Evolutionary conservation across 805 yeast genomes (phyloP), one percentile per base, ranked within the genome.

Genomic region (Myxozyma neglecta): DNA sequence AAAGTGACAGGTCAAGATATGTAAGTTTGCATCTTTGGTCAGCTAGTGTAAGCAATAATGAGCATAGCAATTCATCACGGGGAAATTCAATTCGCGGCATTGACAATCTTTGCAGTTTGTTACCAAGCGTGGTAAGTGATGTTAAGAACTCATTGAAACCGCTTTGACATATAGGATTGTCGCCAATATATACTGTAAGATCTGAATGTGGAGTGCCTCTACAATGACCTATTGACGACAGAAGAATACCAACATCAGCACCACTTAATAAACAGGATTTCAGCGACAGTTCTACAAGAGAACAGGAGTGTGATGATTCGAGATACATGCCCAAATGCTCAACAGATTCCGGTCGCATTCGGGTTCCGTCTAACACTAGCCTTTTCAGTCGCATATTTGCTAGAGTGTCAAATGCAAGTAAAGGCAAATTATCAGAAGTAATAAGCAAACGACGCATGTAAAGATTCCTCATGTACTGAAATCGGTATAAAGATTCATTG

Each of bases 191-290:
- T 10, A 68, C 45, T 32, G 55, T 58, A 39, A 63, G 29, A 11
- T 60, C 68, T 9, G 59, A 55, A 24, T 61, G 59, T 20, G 55
- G 55, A 37, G 61, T 54, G 11, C 47, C 48, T 1, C 52, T 36
- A 49, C 59, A 60, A 5, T 51, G n/a, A 3, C 57, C 68, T 43
- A 68, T 52, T 2, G 70, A 64, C n/a, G 49, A 18, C 9, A 68
- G 35, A 10, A 68, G 18, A n/a, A 40, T 36, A 24, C 69, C 69
- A 14, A 66, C 32, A 13, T 59, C 60, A 18, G 43, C 37, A 13
- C 69, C 69, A 20, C 36, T 51, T n/a, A 68, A 60, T 11, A 63
- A 63, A 40, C 70, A 68, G 4, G 70, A 65, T 46, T 68, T 70
- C 16, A 68, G 37, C 35, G 70, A 68, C 14, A 68, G 53, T 14